Evolutionary conservation across 2,329 filamentous ascomycete species (phyloP).

Genomic region (Fusarium longipes): DNA sequence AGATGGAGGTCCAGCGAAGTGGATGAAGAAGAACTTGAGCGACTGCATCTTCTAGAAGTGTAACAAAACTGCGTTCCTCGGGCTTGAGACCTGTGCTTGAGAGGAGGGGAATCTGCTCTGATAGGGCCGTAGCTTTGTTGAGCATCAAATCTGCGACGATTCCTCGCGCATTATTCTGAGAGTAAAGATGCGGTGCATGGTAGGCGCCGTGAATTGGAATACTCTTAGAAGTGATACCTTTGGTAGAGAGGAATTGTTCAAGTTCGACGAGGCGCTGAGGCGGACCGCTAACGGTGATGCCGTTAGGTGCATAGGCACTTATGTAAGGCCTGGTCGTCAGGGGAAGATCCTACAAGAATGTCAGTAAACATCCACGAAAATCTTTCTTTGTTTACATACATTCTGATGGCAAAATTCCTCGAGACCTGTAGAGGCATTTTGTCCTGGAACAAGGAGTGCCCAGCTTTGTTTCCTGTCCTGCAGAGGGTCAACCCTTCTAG

Average conservation of each 20-base stretch:
- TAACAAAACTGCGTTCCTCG: slow-evolving; percentile 27
- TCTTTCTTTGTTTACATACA: slow-evolving; percentile 1
- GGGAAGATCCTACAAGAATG: not conserved
- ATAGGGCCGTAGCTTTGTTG: not conserved
- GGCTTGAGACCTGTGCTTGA: slow-evolving; percentile 11
- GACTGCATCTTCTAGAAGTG: slow-evolving; percentile 29
- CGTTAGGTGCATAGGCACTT: slow-evolving; percentile 37
- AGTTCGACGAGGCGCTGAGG: slow-evolving; percentile 31
- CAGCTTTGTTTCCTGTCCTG: slow-evolving; percentile 29
- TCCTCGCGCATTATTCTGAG: slow-evolving; percentile 15
- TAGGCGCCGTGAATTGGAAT: slow-evolving; percentile 39
- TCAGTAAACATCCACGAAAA: too few relatives aligned
- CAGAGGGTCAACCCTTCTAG: slow-evolving; percentile 11
- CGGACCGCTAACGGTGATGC: slow-evolving; percentile 34
- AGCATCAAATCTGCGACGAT: slow-evolving; percentile 15
- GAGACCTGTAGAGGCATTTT: slow-evolving; percentile 5
- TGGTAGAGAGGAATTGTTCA: slow-evolving; percentile 1
- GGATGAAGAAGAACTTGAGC: slow-evolving; percentile 23
- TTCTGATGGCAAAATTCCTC: slow-evolving; percentile 6
- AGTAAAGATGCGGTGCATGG: slow-evolving; percentile 38
- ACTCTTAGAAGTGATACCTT: slow-evolving; percentile 13
- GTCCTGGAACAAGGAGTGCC: slow-evolving; percentile 33
- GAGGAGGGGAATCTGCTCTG: slow-evolving; percentile 15
- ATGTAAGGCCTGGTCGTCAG: slow-evolving; percentile 37
- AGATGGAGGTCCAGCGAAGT: slow-evolving; percentile 30